Percentiles rank a stretch among this genome's conserved stretches.
Conservation (phyloP, 2,329 filamentous ascomycete genomes). For the Onygena corvina region DNA sequence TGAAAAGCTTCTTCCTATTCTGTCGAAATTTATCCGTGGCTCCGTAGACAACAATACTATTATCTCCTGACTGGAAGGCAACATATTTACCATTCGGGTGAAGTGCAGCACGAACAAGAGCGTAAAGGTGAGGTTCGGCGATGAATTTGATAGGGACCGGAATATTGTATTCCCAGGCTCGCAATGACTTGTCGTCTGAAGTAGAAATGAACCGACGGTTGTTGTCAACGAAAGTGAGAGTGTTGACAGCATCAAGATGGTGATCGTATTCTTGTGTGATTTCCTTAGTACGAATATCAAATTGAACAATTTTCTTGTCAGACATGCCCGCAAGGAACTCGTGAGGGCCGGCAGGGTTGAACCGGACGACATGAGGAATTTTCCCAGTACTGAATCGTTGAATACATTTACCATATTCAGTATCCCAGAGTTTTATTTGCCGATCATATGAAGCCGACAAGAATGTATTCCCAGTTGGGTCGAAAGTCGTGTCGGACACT, state of each 20-base stretch:
- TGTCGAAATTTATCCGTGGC: slow-evolving; percentile 92
- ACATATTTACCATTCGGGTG: slow-evolving; percentile 92
- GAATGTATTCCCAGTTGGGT: slow-evolving; percentile 69
- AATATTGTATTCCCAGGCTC: slow-evolving; percentile 97
- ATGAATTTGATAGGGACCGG: slow-evolving; percentile 98
- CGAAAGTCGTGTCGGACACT: slow-evolving; percentile 82
- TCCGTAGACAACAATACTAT: slow-evolving; percentile 92
- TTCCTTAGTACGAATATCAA: slow-evolving; percentile 71
- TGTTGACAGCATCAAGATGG: slow-evolving; percentile 94
- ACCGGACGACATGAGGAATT: slow-evolving; percentile 86
- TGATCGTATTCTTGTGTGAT: slow-evolving; percentile 97
- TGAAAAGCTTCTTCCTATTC: slow-evolving; percentile 92
- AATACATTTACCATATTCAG: slow-evolving; percentile 80
- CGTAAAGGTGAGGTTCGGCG: slow-evolving; percentile 95
- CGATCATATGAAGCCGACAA: slow-evolving; percentile 86
- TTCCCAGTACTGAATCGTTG: slow-evolving; percentile 85
- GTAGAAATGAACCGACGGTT: slow-evolving; percentile 95
- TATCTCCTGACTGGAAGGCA: slow-evolving; percentile 84
- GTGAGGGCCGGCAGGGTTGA: slow-evolving; percentile 67
- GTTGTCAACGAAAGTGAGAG: slow-evolving; percentile 89
- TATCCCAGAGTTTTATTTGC: slow-evolving; percentile 97
- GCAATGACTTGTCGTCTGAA: slow-evolving; percentile 88
- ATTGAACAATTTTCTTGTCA: slow-evolving; percentile 98
- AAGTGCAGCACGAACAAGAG: slow-evolving; percentile 70
- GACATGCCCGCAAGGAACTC: slow-evolving; percentile 96